Percentiles rank a stretch among this genome's conserved stretches.
These are phyloP conservation scores for Malassezia cuniculi DNA, from an alignment of 1,284 basidiomycete genomes.

Conservation along the genomic window DNA sequence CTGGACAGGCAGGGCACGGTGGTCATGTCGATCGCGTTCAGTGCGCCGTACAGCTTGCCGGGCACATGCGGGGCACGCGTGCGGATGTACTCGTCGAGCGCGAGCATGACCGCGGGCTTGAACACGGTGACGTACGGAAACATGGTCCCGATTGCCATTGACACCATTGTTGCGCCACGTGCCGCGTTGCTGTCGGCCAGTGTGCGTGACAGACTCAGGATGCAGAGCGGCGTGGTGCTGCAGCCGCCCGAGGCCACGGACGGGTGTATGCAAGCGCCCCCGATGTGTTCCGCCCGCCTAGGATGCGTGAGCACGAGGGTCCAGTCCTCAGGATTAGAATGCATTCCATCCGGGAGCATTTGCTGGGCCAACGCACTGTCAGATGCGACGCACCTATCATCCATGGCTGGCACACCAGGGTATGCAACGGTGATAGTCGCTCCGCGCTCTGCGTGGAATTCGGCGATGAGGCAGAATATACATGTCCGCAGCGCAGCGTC, in stretches of 20 bases:
- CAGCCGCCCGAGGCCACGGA: too few species aligned
- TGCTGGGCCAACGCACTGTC: constrained; percentile 65
- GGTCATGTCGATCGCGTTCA: constrained; percentile 80
- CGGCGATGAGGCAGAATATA: constrained; percentile 34
- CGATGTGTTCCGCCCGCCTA: too few species aligned
- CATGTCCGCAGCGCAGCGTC: constrained; percentile 17
- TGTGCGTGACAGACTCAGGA: constrained; percentile 85
- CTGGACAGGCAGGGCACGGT: constrained; percentile 64
- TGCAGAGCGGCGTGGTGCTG: constrained; percentile 53
- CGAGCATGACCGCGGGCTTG: constrained; percentile 88
- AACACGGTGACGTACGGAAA: constrained; percentile 95
- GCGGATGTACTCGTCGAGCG: constrained; percentile 85
- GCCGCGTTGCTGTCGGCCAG: constrained; percentile 79
- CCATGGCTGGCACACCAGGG: constrained; percentile 27
- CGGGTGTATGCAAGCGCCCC: too few species aligned
- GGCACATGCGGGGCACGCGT: constrained; percentile 68
- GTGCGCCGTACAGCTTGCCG: constrained; percentile 72
- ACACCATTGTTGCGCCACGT: constrained; percentile 85
- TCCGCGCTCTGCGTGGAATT: constrained; percentile 39
- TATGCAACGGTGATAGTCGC: constrained; percentile 32
- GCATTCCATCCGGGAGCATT: constrained; percentile 96
- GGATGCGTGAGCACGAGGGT: constrained; percentile 75
- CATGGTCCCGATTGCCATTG: constrained; percentile 85
- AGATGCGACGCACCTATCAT: constrained; percentile 20
- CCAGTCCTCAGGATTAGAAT: constrained; percentile 88